Evolutionary conservation across 768 basidiomycete genomes (phyloP).

Genomic region (Exidia glandulosa): DNA sequence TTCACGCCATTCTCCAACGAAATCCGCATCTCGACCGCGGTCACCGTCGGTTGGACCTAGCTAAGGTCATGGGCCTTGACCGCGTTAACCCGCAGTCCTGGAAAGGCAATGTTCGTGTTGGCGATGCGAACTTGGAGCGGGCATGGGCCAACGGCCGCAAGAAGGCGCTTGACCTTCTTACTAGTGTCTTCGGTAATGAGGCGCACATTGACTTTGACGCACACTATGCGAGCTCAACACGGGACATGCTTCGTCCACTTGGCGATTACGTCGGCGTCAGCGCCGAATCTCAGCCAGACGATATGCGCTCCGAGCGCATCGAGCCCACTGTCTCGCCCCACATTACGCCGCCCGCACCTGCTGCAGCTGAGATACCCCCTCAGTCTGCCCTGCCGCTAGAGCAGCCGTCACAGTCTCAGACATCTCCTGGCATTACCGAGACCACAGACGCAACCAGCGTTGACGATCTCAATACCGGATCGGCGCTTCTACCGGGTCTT

Average conservation of each 20-base stretch:
- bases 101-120: neutral
- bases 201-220: neutral
- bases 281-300: neutral
- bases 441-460: too few relatives aligned
- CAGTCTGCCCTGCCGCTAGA: too few relatives aligned
- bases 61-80: slow-evolving; percentile 11
- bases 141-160: neutral
- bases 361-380: too few relatives aligned
- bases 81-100: slow-evolving; percentile 14
- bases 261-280: neutral
- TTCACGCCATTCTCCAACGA: slow-evolving; percentile 10
- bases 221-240: neutral
- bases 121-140: neutral
- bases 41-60: slow-evolving; percentile 12
- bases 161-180: neutral
- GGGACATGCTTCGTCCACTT: neutral
- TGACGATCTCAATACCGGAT: too few relatives aligned
- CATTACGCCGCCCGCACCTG: too few relatives aligned
- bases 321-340: too few relatives aligned
- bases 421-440: too few relatives aligned
- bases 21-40: slow-evolving; percentile 12
- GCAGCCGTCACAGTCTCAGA: too few relatives aligned
- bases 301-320: too few relatives aligned
- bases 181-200: neutral
- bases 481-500: too few relatives aligned